A percentile compares a stretch with the other conserved stretches of the same genome.
Evolutionary conservation across 306 rosid genomes (phyloP).

Genomic region (Trifolium pratense): DNA sequence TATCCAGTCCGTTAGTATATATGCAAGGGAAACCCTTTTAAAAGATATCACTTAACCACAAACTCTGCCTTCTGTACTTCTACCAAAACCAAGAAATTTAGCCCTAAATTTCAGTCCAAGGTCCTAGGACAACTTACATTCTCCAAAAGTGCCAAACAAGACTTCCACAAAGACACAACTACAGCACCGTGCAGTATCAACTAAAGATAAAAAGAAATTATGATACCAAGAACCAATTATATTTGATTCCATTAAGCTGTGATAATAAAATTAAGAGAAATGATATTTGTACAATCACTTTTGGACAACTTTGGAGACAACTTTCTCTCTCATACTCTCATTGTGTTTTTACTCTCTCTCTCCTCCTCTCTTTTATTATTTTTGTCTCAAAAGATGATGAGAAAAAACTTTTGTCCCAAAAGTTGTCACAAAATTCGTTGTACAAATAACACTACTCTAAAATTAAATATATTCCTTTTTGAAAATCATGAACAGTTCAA

Average conservation of each 20-base stretch:
- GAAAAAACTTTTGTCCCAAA: too few relatives aligned
- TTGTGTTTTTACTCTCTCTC: too few relatives aligned
- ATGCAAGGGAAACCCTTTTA: not conserved
- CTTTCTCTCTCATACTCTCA: too few relatives aligned
- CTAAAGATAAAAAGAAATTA: not conserved
- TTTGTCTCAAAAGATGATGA: too few relatives aligned
- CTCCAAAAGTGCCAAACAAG: slow-evolving; percentile 6
- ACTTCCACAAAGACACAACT: slow-evolving; percentile 19
- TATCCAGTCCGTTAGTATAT: not conserved
- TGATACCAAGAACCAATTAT: not conserved
- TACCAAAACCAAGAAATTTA: slow-evolving; percentile 16
- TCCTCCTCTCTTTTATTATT: too few relatives aligned
- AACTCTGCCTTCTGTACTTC: slow-evolving; percentile 5
- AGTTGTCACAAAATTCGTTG: too few relatives aligned
- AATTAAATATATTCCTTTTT: not conserved
- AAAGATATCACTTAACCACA: slow-evolving; percentile 3
- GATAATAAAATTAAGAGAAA: too few relatives aligned
- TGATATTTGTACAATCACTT: too few relatives aligned
- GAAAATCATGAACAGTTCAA: not conserved
- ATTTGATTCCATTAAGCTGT: slow-evolving; percentile 11
- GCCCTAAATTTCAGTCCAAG: slow-evolving; percentile 1
- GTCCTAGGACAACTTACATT: not conserved
- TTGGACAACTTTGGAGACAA: too few relatives aligned
- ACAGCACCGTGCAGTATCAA: not conserved
- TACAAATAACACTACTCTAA: too few relatives aligned